These are phyloP conservation scores for Trichophyton benhamiae DNA, from an alignment of 2,329 filamentous ascomycete genomes.

Conservation along the genomic window DNA sequence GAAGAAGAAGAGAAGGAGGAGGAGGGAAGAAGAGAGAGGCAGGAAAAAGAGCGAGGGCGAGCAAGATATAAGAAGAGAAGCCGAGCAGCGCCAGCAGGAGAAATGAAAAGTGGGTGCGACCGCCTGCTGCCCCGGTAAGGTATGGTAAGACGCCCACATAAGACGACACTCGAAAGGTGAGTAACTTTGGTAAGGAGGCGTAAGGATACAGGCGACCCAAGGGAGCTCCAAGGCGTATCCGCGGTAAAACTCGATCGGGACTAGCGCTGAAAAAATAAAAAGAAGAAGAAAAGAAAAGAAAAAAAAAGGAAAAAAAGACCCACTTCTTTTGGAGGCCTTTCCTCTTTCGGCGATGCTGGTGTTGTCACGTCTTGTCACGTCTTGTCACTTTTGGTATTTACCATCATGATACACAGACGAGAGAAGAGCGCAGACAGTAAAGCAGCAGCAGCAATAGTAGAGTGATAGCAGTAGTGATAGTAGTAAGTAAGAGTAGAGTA, in stretches of 20 bases:
- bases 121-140: too few relatives aligned
- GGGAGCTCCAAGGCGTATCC: conserved; percentile 6
- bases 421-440: too few relatives aligned
- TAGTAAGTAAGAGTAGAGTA: neutral
- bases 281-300: neutral
- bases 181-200: neutral
- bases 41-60: conserved; percentile 6
- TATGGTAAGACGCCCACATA: too few relatives aligned
- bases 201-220: neutral
- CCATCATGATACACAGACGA: too few relatives aligned
- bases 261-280: neutral
- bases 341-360: too few relatives aligned
- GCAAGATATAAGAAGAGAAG: conserved; percentile 6
- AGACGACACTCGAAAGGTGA: neutral
- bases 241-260: neutral
- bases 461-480: too few relatives aligned
- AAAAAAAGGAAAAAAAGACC: neutral
- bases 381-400: neutral
- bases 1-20: conserved; percentile 4
- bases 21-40: conserved; percentile 8
- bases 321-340: too few relatives aligned
- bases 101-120: conserved; percentile 10
- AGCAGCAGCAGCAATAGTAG: too few relatives aligned
- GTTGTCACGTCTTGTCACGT: neutral
- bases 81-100: neutral